Evolutionary conservation across 176 grass and related monocot genomes (phyloP).

Genomic region (Thinopyrum elongatum): DNA sequence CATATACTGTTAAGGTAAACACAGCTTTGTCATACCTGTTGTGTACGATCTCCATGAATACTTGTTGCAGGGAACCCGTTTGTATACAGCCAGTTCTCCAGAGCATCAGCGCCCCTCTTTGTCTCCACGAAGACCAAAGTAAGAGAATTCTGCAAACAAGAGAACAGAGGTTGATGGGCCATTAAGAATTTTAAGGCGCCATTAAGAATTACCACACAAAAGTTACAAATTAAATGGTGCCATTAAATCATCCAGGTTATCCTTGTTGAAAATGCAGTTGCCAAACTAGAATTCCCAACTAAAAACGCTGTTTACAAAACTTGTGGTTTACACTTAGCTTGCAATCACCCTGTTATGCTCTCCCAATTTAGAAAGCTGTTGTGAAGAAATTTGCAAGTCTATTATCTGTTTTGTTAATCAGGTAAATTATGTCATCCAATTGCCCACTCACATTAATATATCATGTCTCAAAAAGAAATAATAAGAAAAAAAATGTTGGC

Average conservation of each 20-base stretch:
- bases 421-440: background rate
- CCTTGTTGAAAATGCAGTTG: background rate
- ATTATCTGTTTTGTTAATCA: background rate
- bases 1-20: background rate
- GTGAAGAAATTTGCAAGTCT: background rate
- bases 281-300: background rate
- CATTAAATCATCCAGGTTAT: background rate
- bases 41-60: conserved; percentile 90
- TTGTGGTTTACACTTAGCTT: background rate
- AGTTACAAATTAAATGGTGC: background rate
- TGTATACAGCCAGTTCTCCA: conserved; percentile 89
- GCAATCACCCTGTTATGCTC: background rate
- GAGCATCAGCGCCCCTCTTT: conserved; percentile 89
- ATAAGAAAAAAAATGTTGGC: background rate
- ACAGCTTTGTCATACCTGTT: conserved; percentile 51
- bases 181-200: too few species aligned
- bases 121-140: conserved; percentile 98
- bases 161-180: background rate
- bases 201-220: too few species aligned
- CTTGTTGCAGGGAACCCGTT: conserved; percentile 93
- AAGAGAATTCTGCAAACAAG: conserved; percentile 60
- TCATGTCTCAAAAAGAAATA: background rate
- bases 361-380: background rate
- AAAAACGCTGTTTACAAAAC: background rate
- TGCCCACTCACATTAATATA: background rate